A percentile compares a stretch with the other conserved stretches of the same genome.
Conservation (phyloP, 495 filamentous ascomycete species). For the Neurospora sp. region DNA sequence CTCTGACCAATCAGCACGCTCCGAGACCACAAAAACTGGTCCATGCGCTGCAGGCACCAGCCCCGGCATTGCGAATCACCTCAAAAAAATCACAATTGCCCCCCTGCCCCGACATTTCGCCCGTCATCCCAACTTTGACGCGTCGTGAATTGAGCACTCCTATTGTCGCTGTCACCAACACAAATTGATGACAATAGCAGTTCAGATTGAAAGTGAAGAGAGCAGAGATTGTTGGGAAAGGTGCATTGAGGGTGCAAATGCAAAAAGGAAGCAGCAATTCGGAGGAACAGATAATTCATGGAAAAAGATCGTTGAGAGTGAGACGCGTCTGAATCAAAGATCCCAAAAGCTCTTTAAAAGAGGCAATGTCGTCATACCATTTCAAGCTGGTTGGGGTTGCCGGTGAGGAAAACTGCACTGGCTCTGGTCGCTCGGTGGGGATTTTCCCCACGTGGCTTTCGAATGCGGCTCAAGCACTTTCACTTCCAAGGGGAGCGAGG, state of each 20-base stretch:
- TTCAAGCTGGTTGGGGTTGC: slow-evolving; percentile 4
- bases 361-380: slow-evolving; percentile 21
- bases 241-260: neutral
- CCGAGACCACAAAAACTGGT: slow-evolving; percentile 2
- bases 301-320: neutral
- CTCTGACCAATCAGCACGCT: neutral
- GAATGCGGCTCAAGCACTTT: slow-evolving; percentile 19
- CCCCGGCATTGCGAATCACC: slow-evolving; percentile 19
- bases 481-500: neutral
- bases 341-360: slow-evolving; percentile 10
- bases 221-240: neutral
- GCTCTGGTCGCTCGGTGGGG: slow-evolving; percentile 14
- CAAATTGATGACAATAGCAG: neutral
- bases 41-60: slow-evolving; percentile 22
- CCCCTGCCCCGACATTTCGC: neutral
- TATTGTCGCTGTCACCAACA: slow-evolving; percentile 5
- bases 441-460: slow-evolving; percentile 13
- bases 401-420: neutral
- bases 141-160: slow-evolving; percentile 11
- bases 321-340: slow-evolving; percentile 16
- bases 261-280: neutral
- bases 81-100: slow-evolving; percentile 16
- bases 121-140: slow-evolving; percentile 3
- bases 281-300: neutral
- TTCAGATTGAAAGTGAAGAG: neutral